Conservation (phyloP, 345 rosid genomes). For the Anastatica hierochuntica region DNA sequence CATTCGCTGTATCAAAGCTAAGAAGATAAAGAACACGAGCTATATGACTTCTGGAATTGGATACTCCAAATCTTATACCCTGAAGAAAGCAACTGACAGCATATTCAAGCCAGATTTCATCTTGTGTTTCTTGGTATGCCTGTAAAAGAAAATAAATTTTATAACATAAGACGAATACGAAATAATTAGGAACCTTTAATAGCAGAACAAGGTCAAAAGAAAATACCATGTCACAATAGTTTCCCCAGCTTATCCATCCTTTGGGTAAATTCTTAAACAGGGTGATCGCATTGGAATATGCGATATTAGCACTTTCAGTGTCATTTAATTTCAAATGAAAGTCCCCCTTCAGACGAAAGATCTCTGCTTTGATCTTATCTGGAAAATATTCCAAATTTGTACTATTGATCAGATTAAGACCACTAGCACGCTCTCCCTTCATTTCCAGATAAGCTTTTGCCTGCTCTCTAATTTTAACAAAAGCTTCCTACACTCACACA, state of each 20-base stretch:
- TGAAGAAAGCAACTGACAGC: conserved; percentile 98
- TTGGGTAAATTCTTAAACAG: conserved; percentile 86
- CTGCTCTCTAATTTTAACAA: conserved; percentile 96
- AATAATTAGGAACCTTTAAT: neutral
- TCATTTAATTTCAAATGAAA: conserved; percentile 74
- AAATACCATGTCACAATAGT: conserved; percentile 87
- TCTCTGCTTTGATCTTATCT: conserved; percentile 79
- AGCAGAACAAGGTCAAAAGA: neutral
- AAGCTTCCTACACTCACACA: conserved; percentile 67
- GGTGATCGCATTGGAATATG: conserved; percentile 77
- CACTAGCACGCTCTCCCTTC: conserved; percentile 85
- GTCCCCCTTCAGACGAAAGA: conserved; percentile 78
- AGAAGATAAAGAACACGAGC: conserved; percentile 95
- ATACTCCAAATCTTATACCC: conserved; percentile 90
- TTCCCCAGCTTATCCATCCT: conserved; percentile 99
- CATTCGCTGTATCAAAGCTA: conserved; percentile 88
- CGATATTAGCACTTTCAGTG: conserved; percentile 68
- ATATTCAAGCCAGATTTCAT: conserved; percentile 95
- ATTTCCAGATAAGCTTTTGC: conserved; percentile 89
- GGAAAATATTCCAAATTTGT: conserved; percentile 94
- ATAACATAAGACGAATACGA: conserved; percentile 4
- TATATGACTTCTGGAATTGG: conserved; percentile 90
- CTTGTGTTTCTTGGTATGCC: conserved; percentile 80
- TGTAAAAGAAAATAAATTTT: conserved; percentile 28
- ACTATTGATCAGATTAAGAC: conserved; percentile 79